Conservation (phyloP, 768 basidiomycete species). For the Collybia mongolica region DNA sequence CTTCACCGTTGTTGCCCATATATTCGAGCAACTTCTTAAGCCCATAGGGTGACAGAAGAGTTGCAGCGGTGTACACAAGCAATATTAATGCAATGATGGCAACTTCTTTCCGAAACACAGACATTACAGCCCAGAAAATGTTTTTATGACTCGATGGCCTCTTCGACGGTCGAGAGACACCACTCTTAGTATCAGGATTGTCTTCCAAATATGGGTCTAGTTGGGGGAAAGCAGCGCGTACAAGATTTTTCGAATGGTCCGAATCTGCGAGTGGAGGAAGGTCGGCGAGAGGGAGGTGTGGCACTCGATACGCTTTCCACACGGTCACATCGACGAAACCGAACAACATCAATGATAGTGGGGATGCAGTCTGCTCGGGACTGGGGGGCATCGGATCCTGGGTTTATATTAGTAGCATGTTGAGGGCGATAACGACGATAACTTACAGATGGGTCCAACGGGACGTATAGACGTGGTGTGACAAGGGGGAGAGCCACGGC, state of each 20-base stretch:
- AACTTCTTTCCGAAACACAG: conserved; percentile 30
- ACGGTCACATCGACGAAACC: conserved; percentile 54
- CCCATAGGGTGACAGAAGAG: conserved; percentile 33
- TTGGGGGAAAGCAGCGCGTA: conserved; percentile 21
- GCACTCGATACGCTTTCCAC: conserved; percentile 37
- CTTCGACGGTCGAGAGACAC: conserved; percentile 32
- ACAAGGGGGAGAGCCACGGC: conserved; percentile 52
- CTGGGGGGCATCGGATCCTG: conserved; percentile 34
- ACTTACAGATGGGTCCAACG: conserved; percentile 45
- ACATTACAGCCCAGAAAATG: conserved; percentile 42
- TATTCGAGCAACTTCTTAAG: conserved; percentile 38
- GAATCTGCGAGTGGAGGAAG: conserved; percentile 66
- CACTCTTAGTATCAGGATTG: conserved; percentile 27
- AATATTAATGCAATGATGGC: conserved; percentile 22
- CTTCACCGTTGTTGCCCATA: conserved; percentile 43
- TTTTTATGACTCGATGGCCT: conserved; percentile 21
- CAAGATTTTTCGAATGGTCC: conserved; percentile 35
- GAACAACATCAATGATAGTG: conserved; percentile 40
- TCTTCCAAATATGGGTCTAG: conserved; percentile 12
- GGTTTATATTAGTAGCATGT: background rate
- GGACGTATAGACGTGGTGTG: conserved; percentile 54
- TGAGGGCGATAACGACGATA: background rate
- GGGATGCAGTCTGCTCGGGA: conserved; percentile 51
- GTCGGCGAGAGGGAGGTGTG: conserved; percentile 47
- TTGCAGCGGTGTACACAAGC: conserved; percentile 17